These are phyloP conservation scores for Fusarium azukiicola DNA, from an alignment of 2,329 filamentous ascomycete species.

Conservation along the genomic window DNA sequence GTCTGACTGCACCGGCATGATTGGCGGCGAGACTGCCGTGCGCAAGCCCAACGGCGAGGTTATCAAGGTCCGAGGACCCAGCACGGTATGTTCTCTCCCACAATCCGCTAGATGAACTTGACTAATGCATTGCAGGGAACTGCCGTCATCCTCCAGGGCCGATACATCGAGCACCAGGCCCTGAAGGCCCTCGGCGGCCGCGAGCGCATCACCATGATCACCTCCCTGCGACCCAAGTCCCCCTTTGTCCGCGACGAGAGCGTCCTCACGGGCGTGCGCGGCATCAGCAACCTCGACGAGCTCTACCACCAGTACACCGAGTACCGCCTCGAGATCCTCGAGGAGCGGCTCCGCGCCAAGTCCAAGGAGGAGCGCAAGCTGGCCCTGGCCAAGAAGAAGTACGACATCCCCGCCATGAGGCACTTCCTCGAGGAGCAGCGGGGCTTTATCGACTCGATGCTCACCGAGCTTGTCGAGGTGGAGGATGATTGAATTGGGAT, in stretches of 20 bases:
- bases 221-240: constrained; percentile 66
- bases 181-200: constrained; percentile 63
- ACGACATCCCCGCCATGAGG: constrained; percentile 17
- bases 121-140: constrained; percentile 55
- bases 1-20: constrained; percentile 69
- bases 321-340: constrained; percentile 27
- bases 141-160: constrained; percentile 68
- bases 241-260: constrained; percentile 63
- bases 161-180: constrained; percentile 70
- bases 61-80: constrained; percentile 52
- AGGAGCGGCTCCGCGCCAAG: constrained; percentile 20
- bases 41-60: constrained; percentile 51
- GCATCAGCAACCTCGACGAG: constrained; percentile 16
- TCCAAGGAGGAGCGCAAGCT: constrained; percentile 18
- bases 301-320: constrained; percentile 30
- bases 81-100: constrained; percentile 40
- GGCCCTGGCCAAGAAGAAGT: constrained; percentile 27
- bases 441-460: constrained; percentile 23
- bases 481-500: constrained; percentile 22
- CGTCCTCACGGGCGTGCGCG: constrained; percentile 27
- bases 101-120: background rate
- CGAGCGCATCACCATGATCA: constrained; percentile 71
- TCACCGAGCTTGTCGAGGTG: constrained; percentile 18
- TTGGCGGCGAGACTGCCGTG: constrained; percentile 63
- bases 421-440: constrained; percentile 18